Evolutionary conservation across 306 rosid genomes (phyloP), one percentile per base, ranked within the genome.

Genomic region (Ziziphus jujuba): DNA sequence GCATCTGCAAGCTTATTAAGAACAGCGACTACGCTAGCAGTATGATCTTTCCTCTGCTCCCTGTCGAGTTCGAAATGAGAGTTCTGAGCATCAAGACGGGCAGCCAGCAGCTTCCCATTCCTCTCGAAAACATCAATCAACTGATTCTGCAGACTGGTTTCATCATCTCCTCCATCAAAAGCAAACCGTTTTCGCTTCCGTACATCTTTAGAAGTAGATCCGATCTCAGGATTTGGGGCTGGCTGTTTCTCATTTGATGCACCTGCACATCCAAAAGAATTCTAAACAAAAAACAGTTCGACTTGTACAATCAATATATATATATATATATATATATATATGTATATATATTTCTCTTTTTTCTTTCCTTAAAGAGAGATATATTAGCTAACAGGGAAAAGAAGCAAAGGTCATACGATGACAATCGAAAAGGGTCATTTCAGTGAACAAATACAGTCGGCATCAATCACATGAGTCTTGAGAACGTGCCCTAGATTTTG

Each of bases 1-100:
- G 99, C 97, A 72, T 85, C 91, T 55, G 99, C 99, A 59, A 93
- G 88, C 87, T 88, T 93, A 72, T 88, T 86, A 47, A 93, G 96
- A n/a, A 93, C 99, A 52, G 88, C 79, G 65, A 93, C 85, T 52
- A 93, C 63, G 77, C 73, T 83, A 63, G 80, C 85, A 4, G 88
- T 81, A 57, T 90, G 87, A 75, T 80, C 84, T 64, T 83, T 93
- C 82, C 91, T 87, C 81, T 88, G 99, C 74, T 90, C 95, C 14
- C 92, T 78, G 61, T 90, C 97, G 62, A 88, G 65, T 50, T 81
- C 89, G 43, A 80, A 90, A 77, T 90, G 90, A 15, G 69, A 38
- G 71, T 87, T 93, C 84, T 88, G 97, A 65, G 92, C 85, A 63
- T 87, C 96, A 16, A 93, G 86, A 16, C 88, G 95, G 60, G 92